Percentiles rank a stretch among this genome's conserved stretches.
Evolutionary conservation across 2,329 filamentous ascomycete species (phyloP).

Genomic region (Periconia sp.): DNA sequence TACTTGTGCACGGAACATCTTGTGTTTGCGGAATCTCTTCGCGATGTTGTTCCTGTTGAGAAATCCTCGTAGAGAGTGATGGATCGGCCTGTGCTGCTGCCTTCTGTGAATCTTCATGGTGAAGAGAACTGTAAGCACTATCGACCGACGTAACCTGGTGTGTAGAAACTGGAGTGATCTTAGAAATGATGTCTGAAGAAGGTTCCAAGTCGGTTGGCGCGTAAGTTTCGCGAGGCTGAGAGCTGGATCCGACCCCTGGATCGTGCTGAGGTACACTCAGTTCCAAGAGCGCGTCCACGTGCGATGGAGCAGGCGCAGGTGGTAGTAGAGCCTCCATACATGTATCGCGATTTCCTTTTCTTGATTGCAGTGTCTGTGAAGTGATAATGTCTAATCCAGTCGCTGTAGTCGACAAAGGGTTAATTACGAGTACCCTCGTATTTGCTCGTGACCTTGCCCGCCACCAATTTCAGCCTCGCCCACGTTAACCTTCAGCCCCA

Average conservation of each 20-base stretch:
- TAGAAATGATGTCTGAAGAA: background rate
- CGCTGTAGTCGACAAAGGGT: no score
- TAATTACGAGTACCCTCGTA: no score
- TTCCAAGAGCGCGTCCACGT: background rate
- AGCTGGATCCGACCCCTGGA: background rate
- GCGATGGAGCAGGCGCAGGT: background rate
- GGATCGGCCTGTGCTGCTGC: background rate
- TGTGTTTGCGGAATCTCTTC: background rate
- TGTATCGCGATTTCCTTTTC: background rate
- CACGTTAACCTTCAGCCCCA: no score
- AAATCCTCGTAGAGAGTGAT: background rate
- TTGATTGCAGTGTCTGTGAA: no score
- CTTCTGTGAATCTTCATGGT: background rate
- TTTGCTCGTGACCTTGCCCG: no score
- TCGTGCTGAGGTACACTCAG: constrained; percentile 3
- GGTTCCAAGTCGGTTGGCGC: no score
- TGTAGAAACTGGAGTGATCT: background rate
- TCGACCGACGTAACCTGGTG: background rate
- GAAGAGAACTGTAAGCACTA: constrained; percentile 2
- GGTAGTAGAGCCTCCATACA: background rate
- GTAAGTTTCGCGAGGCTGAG: background rate
- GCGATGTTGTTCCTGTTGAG: background rate
- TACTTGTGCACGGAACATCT: background rate
- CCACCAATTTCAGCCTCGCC: no score
- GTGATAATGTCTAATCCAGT: no score